Evolutionary conservation across 257 asterid species (phyloP).

Genomic region (Striga asiatica): DNA sequence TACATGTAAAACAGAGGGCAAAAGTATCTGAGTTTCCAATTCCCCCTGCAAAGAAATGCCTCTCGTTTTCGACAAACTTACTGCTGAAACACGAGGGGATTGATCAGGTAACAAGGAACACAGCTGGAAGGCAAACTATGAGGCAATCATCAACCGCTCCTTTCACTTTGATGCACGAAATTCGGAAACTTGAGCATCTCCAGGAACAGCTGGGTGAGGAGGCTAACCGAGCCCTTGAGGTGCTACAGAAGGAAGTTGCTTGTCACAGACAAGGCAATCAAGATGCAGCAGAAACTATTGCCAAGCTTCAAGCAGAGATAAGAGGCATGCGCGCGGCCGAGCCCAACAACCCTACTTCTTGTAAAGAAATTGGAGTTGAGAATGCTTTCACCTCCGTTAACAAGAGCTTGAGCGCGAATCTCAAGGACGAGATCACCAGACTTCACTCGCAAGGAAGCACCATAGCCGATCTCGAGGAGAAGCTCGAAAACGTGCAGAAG

Average conservation of each 20-base stretch:
- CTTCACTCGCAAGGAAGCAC: conserved; percentile 95
- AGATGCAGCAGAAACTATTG: conserved; percentile 95
- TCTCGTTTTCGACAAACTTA: conserved; percentile 62
- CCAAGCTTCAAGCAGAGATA: conserved; percentile 88
- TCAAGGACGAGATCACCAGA: conserved; percentile 87
- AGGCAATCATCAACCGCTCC: conserved; percentile 91
- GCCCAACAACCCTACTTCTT: conserved; percentile 28
- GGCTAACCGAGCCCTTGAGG: conserved; percentile 86
- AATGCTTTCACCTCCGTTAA: conserved; percentile 38
- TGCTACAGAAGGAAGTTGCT: conserved; percentile 88
- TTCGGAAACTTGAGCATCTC: conserved; percentile 88
- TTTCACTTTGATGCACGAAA: conserved; percentile 86
- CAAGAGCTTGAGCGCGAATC: conserved; percentile 85
- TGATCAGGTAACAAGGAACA: conserved; percentile 42
- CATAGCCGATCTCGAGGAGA: conserved; percentile 85
- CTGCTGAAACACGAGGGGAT: conserved; percentile 54
- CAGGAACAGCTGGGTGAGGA: conserved; percentile 96
- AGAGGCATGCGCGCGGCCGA: conserved; percentile 55
- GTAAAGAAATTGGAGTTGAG: conserved; percentile 53
- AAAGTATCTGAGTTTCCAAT: conserved; percentile 37
- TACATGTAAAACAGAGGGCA: conserved; percentile 26
- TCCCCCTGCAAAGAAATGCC: conserved; percentile 70
- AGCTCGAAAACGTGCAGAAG: conserved; percentile 85
- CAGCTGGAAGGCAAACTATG: conserved; percentile 57
- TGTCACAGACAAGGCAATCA: conserved; percentile 90